Evolutionary conservation across 139 green algal genomes (phyloP).

Genomic region (Picochlorum sp.): DNA sequence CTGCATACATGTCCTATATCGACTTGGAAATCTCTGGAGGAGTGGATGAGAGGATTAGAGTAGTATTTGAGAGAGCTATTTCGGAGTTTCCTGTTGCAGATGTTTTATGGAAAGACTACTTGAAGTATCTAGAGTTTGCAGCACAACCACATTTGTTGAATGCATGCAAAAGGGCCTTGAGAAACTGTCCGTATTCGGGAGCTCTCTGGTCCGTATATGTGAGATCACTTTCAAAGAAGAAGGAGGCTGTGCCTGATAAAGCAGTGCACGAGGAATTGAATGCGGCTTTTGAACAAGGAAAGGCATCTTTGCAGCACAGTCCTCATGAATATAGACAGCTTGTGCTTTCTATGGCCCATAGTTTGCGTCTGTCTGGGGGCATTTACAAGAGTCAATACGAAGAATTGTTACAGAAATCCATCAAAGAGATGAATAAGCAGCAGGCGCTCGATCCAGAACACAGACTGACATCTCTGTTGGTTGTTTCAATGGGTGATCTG

Average conservation of each 20-base stretch:
- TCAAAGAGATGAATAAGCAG: neutral
- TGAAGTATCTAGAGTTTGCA: conserved; percentile 50
- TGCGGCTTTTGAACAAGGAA: too few species aligned
- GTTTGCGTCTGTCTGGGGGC: conserved; percentile 1
- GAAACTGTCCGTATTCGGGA: conserved; percentile 81
- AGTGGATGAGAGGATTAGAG: conserved; percentile 45
- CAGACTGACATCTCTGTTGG: conserved; percentile 55
- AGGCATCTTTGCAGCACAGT: too few species aligned
- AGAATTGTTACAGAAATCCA: neutral
- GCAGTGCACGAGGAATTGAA: too few species aligned
- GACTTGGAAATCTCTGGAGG: conserved; percentile 38
- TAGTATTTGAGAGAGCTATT: conserved; percentile 73
- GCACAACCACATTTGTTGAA: conserved; percentile 14
- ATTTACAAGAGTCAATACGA: neutral
- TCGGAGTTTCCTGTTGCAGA: conserved; percentile 68
- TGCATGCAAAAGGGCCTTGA: conserved; percentile 52
- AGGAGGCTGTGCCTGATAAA: neutral
- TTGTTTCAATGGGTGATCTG: conserved; percentile 50
- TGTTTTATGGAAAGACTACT: conserved; percentile 73
- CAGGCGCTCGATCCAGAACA: conserved; percentile 20
- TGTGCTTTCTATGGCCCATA: neutral
- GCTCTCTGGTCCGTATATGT: conserved; percentile 47
- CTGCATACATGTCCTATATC: conserved; percentile 71
- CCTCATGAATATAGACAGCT: too few species aligned
- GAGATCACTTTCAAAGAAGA: conserved; percentile 45